Percentiles rank a stretch among this genome's conserved stretches.
These are phyloP conservation scores for Fusarium verrucosum DNA, from an alignment of 2,329 filamentous ascomycete species.

Conservation along the genomic window DNA sequence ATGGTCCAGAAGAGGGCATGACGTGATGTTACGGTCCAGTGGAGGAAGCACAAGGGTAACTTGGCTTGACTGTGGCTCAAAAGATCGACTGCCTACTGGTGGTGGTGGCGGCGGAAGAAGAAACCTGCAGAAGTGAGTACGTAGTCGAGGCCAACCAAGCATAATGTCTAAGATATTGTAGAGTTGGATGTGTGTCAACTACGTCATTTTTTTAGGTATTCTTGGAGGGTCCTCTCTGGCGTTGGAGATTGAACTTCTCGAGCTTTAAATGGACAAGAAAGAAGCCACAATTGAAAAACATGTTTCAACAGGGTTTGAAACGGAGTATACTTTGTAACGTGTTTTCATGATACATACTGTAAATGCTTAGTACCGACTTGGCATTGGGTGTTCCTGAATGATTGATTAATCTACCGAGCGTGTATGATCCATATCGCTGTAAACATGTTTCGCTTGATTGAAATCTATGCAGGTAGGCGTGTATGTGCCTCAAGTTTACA, in stretches of 20 bases:
- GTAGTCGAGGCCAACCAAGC: too few species aligned
- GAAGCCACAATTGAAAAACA: background rate
- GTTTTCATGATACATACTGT: background rate
- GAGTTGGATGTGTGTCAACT: background rate
- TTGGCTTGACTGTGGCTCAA: background rate
- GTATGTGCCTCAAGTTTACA: background rate
- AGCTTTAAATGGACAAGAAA: background rate
- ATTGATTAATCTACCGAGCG: background rate
- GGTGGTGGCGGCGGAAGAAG: too few species aligned
- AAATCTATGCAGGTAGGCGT: background rate
- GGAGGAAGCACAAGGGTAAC: background rate
- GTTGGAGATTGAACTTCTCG: background rate
- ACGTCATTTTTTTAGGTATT: conserved; percentile 29
- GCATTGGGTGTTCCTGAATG: conserved; percentile 1
- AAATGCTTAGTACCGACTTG: conserved; percentile 2
- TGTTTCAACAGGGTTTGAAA: background rate
- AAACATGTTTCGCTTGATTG: background rate
- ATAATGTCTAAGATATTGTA: too few species aligned
- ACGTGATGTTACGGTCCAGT: conserved; percentile 13
- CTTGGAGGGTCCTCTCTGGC: background rate
- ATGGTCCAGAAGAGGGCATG: conserved; percentile 18
- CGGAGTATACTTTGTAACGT: background rate
- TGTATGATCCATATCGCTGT: background rate
- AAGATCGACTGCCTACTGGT: too few species aligned
- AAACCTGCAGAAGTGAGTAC: background rate